Evolutionary conservation across 163 green algal species (phyloP), one percentile per base, ranked within the genome.

Genomic region (Scenedesmus sp.): DNA sequence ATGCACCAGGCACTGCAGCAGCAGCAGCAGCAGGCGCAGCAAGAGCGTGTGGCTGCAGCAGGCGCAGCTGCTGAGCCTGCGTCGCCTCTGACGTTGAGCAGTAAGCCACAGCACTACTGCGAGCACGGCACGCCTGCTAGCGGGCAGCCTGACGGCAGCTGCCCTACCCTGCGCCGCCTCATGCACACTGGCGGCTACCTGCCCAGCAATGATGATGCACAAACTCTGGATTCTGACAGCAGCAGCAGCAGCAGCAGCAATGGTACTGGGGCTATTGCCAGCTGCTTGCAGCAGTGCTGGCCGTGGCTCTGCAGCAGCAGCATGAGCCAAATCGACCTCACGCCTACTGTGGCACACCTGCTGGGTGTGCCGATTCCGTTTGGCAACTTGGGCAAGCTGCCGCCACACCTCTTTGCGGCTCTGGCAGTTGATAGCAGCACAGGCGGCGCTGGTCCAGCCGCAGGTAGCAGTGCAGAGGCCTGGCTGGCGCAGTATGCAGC

Each of bases 311-410:
- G 88, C 94, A 91, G 88, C 62, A 88, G 62, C 84, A 82, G 34
- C 59, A 91, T 99, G 88, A 90, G 81, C 26, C 98, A 99, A 92
- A 89, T 99, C 23, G 97, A 99, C 90, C 96, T 99, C 83, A 96
- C 96, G 0, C 94, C 97, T 15, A 98, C 96, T 3, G 84, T 99
- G 34, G 94, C 98, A 2, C 85, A 96, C 76, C 90, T 99, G 86
- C 89, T 99, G 76, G 97, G 96, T 1, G 83, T 99, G 81, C 96
- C 98, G 26, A 96, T 98, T 12, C 98, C 98, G 3, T 99, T 97
- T 93, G 96, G 95, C 87, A 99, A 96, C 87, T 66, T 99, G 34
- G 98, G 97, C 16, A 92, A 88, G 73, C 60, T 99, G 20, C 94
- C 94, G 12, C 77, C 86, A 0, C 70, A 92, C 26, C 91, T 97